Conservation (phyloP, 768 basidiomycete species). For the Suillus subluteus region DNA sequence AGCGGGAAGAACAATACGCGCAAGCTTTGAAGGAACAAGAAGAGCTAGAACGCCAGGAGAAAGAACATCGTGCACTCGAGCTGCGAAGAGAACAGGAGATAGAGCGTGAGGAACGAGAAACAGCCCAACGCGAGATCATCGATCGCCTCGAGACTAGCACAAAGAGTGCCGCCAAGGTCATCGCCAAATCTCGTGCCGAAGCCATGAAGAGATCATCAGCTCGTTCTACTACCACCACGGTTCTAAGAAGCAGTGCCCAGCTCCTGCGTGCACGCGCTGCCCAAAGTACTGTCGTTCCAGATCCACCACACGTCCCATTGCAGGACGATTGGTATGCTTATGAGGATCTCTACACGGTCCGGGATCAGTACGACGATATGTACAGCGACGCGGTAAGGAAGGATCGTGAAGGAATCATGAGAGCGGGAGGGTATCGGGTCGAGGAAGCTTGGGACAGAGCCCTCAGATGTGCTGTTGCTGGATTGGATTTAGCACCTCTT, state of each 20-base stretch:
- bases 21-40: slow-evolving; percentile 78
- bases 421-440: slow-evolving; percentile 80
- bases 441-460: slow-evolving; percentile 89
- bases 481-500: slow-evolving; percentile 63
- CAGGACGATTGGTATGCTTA: slow-evolving; percentile 79
- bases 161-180: slow-evolving; percentile 68
- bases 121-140: slow-evolving; percentile 73
- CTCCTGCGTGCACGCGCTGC: slow-evolving; percentile 65
- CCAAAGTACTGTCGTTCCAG: slow-evolving; percentile 68
- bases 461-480: slow-evolving; percentile 71
- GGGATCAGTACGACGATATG: slow-evolving; percentile 68
- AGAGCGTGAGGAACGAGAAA: slow-evolving; percentile 76
- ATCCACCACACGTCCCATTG: slow-evolving; percentile 79
- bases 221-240: slow-evolving; percentile 47
- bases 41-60: slow-evolving; percentile 73
- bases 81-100: slow-evolving; percentile 71
- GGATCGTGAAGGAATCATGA: slow-evolving; percentile 78
- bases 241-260: slow-evolving; percentile 49
- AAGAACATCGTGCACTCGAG: slow-evolving; percentile 69
- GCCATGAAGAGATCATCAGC: slow-evolving; percentile 64
- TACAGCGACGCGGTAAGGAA: slow-evolving; percentile 75
- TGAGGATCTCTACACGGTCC: slow-evolving; percentile 64
- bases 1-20: slow-evolving; percentile 78
- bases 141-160: slow-evolving; percentile 80
- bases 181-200: slow-evolving; percentile 69